Base-by-base conservation (phyloP, 495 filamentous ascomycete species). In the Rusavskia elegans region DNA sequence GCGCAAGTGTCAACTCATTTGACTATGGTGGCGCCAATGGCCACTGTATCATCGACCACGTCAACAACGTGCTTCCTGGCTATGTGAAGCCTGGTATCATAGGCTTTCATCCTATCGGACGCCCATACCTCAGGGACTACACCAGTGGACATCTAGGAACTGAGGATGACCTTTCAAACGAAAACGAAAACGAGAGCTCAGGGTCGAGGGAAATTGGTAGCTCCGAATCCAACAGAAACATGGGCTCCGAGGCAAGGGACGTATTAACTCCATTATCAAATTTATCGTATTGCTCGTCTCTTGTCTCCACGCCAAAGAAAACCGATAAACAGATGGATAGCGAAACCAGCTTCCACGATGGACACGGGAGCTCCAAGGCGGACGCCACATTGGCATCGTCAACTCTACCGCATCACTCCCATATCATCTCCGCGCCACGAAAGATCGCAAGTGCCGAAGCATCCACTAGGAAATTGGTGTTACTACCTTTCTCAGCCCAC, bases 21-120 rank as follows among this genome's bases (percentile, higher is more conserved):
- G 69, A 64, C 10, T 64, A 68, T 32, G 70, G 70, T 8, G 70
- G 69, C 11, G 51, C 64, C 8, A 71, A 71, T 50, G 66, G 61
- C n/a, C 68, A 71, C 68, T 72, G 20, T 44, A 48, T 48, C 11
- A 27, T 48, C 45, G 45, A 48, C 4, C 51, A 56, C 14, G 42
- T 57, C 11, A 55, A 60, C 14, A 59, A 55, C 29, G 39, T 59
- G 16, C 39, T 48, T 21, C 46, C 38, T 8, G 36, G 46, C 16
- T 57, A 53, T 50, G 42, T 52, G 37, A 51, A 11, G 10, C 40
- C 40, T 42, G 40, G 40, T 13, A 42, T 42, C 40, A 42, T 19
- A 42, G 40, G 40, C 40, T 42, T 13, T 42, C 40, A 21, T 42
- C 6, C 40, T 42, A 3, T 20, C 13, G 40, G 9, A 42, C n/a